These are phyloP conservation scores for Pisolithus albus DNA, from an alignment of 768 basidiomycete species.

Conservation along the genomic window DNA sequence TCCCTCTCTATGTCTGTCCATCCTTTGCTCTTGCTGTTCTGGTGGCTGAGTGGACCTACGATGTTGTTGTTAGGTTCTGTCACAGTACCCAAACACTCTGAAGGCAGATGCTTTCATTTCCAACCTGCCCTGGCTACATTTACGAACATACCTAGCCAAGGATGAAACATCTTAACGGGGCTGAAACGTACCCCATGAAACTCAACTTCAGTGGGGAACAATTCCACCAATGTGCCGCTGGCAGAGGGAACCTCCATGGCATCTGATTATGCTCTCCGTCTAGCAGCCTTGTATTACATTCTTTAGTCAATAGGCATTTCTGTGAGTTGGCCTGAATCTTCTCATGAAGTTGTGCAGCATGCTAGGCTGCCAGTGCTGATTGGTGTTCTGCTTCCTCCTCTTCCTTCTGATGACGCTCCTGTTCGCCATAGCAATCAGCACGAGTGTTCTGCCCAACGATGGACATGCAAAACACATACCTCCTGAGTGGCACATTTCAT, in stretches of 20 bases:
- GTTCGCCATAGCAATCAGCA: neutral
- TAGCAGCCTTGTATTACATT: slow-evolving; percentile 45
- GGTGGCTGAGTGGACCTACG: too few relatives aligned
- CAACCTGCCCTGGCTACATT: neutral
- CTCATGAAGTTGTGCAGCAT: slow-evolving; percentile 55
- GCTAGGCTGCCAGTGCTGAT: slow-evolving; percentile 42
- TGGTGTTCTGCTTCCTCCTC: slow-evolving; percentile 49
- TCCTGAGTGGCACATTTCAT: slow-evolving; percentile 63
- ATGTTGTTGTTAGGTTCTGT: too few relatives aligned
- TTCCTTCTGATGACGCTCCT: slow-evolving; percentile 51
- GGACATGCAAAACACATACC: slow-evolving; percentile 34
- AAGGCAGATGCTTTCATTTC: neutral
- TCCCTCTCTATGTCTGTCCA: too few relatives aligned
- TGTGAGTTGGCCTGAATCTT: slow-evolving; percentile 63
- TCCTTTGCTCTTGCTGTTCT: too few relatives aligned
- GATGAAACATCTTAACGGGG: slow-evolving; percentile 66
- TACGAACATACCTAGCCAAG: slow-evolving; percentile 48
- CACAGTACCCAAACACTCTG: slow-evolving; percentile 63
- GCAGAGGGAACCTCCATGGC: slow-evolving; percentile 54
- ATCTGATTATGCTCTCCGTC: slow-evolving; percentile 63
- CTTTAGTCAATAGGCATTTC: slow-evolving; percentile 39
- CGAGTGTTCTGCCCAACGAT: neutral
- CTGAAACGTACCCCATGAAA: slow-evolving; percentile 55
- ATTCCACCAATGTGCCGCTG: slow-evolving; percentile 50
- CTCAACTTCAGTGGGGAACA: slow-evolving; percentile 51